Conservation (phyloP, 768 basidiomycete genomes). For the Russula lepida region DNA sequence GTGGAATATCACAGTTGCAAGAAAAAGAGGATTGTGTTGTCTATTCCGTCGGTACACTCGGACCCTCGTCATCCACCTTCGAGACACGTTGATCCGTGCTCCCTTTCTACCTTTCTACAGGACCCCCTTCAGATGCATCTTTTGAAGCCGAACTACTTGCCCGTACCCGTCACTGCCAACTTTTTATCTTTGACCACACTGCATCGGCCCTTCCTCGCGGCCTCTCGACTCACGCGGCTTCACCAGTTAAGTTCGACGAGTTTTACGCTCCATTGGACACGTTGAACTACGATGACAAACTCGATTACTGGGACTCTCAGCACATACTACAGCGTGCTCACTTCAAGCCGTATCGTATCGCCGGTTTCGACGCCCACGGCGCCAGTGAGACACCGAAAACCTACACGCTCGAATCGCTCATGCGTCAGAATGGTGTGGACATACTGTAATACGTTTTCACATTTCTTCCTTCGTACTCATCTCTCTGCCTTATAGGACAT, state of each 20-base stretch:
- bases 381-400: slow-evolving; percentile 27
- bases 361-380: slow-evolving; percentile 31
- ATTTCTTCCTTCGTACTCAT: neutral
- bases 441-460: neutral
- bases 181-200: slow-evolving; percentile 54
- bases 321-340: slow-evolving; percentile 31
- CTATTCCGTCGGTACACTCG: slow-evolving; percentile 48
- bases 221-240: slow-evolving; percentile 24
- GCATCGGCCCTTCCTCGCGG: slow-evolving; percentile 2
- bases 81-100: neutral
- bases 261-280: slow-evolving; percentile 13
- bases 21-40: slow-evolving; percentile 49
- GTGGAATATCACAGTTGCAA: slow-evolving; percentile 48
- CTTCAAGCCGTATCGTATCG: slow-evolving; percentile 37
- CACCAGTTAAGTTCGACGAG: slow-evolving; percentile 1
- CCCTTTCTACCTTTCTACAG: slow-evolving; percentile 19
- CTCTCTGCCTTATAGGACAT: slow-evolving; percentile 21
- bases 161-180: slow-evolving; percentile 39
- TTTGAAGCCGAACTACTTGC: slow-evolving; percentile 54
- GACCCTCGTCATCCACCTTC: neutral
- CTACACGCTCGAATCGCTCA: slow-evolving; percentile 40
- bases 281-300: slow-evolving; percentile 24
- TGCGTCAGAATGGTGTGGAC: slow-evolving; percentile 34
- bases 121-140: slow-evolving; percentile 53
- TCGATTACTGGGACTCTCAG: slow-evolving; percentile 27